phyloP scores from a whole-genome alignment of 768 basidiomycete genomes.

The Pleurotus citrinopileatus region DNA sequence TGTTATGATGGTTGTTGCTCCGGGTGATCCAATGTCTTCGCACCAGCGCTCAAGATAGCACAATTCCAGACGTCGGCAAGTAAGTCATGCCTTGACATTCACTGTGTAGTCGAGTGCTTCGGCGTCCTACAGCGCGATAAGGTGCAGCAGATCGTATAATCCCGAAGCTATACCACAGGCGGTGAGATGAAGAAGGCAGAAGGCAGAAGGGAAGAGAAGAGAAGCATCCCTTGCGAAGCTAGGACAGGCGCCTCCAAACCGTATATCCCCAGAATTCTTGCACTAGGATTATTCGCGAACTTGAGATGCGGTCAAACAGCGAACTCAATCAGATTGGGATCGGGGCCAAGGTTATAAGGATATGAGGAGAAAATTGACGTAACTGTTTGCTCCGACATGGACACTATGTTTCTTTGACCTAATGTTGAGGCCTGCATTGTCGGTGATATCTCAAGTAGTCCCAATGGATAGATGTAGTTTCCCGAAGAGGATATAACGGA shows the following conservation, averaged over 20 bases:
- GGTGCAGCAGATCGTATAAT: constrained; percentile 1
- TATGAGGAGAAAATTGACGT: background rate
- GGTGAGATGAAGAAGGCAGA: constrained; percentile 8
- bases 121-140: constrained; percentile 2
- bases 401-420: background rate
- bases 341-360: background rate
- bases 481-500: background rate
- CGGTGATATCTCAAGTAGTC: too few species aligned
- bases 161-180: constrained; percentile 5
- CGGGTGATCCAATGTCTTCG: background rate
- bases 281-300: background rate
- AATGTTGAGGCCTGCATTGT: background rate
- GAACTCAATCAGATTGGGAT: background rate
- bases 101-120: constrained; percentile 2
- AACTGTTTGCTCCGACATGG: background rate
- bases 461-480: background rate
- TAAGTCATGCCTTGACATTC: background rate
- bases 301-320: background rate
- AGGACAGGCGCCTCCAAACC: background rate
- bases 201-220: constrained; percentile 10
- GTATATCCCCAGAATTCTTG: background rate
- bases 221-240: constrained; percentile 1
- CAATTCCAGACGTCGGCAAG: constrained; percentile 6
- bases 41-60: constrained; percentile 1
- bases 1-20: background rate